Percentiles rank a stretch among this genome's conserved stretches.
Conservation (phyloP, 148 eudicot species). For the Hydrangea macrophylla region DNA sequence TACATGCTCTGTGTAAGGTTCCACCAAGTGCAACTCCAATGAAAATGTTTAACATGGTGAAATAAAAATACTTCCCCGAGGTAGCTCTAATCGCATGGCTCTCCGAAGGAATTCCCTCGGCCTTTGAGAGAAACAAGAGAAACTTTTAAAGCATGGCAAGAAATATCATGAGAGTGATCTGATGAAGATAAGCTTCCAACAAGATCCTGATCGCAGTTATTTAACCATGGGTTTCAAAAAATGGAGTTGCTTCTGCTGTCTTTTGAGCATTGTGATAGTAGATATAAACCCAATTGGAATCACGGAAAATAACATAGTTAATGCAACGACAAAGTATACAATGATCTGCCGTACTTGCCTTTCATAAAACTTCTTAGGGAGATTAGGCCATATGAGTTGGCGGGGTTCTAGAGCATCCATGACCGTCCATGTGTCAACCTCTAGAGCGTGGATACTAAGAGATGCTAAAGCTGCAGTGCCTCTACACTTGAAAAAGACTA, state of each 20-base stretch:
- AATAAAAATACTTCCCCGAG: slow-evolving; percentile 93
- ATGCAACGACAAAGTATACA: slow-evolving; percentile 55
- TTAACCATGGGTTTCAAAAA: slow-evolving; percentile 58
- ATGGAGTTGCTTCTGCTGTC: slow-evolving; percentile 61
- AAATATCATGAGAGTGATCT: slow-evolving; percentile 68
- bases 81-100: slow-evolving; percentile 81
- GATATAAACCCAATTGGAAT: slow-evolving; percentile 77
- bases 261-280: slow-evolving; percentile 65
- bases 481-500: slow-evolving; percentile 64
- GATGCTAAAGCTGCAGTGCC: slow-evolving; percentile 73
- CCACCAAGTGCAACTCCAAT: slow-evolving; percentile 80
- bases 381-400: slow-evolving; percentile 72
- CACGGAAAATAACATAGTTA: slow-evolving; percentile 68
- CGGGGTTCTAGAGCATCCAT: slow-evolving; percentile 81
- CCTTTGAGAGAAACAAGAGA: slow-evolving; percentile 70
- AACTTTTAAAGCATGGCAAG: slow-evolving; percentile 77
- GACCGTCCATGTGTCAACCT: slow-evolving; percentile 77
- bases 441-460: slow-evolving; percentile 57
- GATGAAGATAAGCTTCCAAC: slow-evolving; percentile 85
- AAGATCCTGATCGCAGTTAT: slow-evolving; percentile 41
- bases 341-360: slow-evolving; percentile 51
- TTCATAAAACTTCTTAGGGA: slow-evolving; percentile 46
- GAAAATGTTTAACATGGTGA: slow-evolving; percentile 74
- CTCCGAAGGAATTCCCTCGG: slow-evolving; percentile 73
- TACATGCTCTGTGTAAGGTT: slow-evolving; percentile 47